Evolutionary conservation across 345 rosid species (phyloP).

Genomic region (Fremontodendron californicum): DNA sequence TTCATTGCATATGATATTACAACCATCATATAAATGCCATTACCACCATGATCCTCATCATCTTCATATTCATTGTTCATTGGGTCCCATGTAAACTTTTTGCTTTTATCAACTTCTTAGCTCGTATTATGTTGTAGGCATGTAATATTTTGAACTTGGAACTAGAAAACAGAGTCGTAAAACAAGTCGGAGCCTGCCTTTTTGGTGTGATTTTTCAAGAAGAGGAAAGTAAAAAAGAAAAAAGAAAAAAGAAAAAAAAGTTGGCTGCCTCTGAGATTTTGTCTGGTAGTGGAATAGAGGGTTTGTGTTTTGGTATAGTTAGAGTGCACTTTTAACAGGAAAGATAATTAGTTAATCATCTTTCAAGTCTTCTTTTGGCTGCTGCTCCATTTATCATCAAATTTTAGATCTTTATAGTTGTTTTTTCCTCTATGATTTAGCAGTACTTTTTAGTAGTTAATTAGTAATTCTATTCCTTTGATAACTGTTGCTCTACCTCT

Average conservation of each 20-base stretch:
- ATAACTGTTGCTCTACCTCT: not conserved
- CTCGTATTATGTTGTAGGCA: conserved; percentile 1
- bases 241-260: not conserved
- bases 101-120: conserved; percentile 19
- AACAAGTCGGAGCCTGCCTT: conserved; percentile 27
- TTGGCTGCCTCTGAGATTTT: conserved; percentile 26
- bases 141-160: not conserved
- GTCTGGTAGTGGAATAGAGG: conserved; percentile 17
- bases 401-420: not conserved
- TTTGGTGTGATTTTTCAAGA: conserved; percentile 19
- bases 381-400: not conserved
- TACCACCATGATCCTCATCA: not conserved
- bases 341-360: not conserved
- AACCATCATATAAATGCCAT: not conserved
- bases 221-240: not conserved
- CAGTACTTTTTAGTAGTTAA: not conserved
- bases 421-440: not conserved
- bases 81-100: conserved; percentile 33
- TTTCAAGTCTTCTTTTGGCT: not conserved
- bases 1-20: conserved; percentile 27
- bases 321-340: not conserved
- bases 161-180: not conserved
- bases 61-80: conserved; percentile 34
- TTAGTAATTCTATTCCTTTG: not conserved
- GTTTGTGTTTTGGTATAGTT: not conserved